These are phyloP conservation scores for Trichoderma oligosporum DNA, from an alignment of 2,329 filamentous ascomycete species.

Conservation along the genomic window DNA sequence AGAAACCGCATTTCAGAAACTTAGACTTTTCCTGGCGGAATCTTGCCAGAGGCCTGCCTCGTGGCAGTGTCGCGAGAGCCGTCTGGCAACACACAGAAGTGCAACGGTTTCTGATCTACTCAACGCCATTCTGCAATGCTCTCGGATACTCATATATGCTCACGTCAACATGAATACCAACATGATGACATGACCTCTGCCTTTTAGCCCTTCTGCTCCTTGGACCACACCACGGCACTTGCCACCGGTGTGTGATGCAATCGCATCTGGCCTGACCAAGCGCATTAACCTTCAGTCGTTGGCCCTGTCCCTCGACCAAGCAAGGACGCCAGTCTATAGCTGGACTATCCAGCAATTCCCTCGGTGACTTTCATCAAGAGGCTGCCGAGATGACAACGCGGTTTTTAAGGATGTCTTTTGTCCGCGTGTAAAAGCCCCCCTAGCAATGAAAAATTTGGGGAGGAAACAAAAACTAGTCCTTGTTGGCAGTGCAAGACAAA, in stretches of 20 bases:
- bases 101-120: conserved; percentile 28
- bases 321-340: conserved; percentile 48
- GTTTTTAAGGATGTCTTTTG: conserved; percentile 97
- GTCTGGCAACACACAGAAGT: conserved; percentile 47
- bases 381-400: conserved; percentile 59
- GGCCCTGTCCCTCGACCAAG: conserved; percentile 40
- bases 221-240: conserved; percentile 40
- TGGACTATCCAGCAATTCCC: conserved; percentile 39
- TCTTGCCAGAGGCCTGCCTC: conserved; percentile 45
- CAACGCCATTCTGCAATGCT: conserved; percentile 41
- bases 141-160: conserved; percentile 39
- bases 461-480: conserved; percentile 95
- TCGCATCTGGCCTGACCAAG: conserved; percentile 49
- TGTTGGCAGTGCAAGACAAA: conserved; percentile 78
- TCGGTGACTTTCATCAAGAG: conserved; percentile 42
- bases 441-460: conserved; percentile 48
- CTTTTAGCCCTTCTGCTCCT: conserved; percentile 33
- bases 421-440: conserved; percentile 70
- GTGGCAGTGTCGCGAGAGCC: conserved; percentile 36
- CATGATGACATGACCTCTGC: conserved; percentile 19
- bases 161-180: background rate
- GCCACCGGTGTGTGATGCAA: conserved; percentile 44
- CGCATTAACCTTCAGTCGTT: conserved; percentile 53
- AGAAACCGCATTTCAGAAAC: conserved; percentile 36
- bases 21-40: conserved; percentile 26